These are phyloP conservation scores for Bacidia gigantensis DNA, from an alignment of 495 filamentous ascomycete species.

Conservation along the genomic window DNA sequence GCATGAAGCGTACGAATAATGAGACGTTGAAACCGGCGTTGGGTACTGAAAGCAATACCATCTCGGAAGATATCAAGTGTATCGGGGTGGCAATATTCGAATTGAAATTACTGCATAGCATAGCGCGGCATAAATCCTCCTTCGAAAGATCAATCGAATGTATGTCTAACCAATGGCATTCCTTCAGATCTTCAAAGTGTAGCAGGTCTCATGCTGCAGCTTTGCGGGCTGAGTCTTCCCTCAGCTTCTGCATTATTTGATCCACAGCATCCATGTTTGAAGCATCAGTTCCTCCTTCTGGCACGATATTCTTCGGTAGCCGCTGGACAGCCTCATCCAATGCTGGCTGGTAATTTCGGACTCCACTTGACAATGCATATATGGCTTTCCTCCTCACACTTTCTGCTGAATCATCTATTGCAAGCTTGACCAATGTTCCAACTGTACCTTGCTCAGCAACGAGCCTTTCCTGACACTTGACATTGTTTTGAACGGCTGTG, in stretches of 20 bases:
- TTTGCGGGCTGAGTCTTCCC: slow-evolving; percentile 30
- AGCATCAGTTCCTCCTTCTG: slow-evolving; percentile 50
- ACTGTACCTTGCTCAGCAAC: slow-evolving; percentile 53
- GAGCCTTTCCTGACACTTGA: slow-evolving; percentile 64
- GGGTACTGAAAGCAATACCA: not conserved
- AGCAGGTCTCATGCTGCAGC: slow-evolving; percentile 3
- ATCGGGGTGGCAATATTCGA: not conserved
- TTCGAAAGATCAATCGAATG: not conserved
- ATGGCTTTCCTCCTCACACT: slow-evolving; percentile 74
- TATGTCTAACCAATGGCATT: not conserved
- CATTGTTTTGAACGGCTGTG: slow-evolving; percentile 93
- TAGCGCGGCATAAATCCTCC: too few species aligned
- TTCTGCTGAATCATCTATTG: slow-evolving; percentile 42
- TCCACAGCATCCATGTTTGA: slow-evolving; percentile 77
- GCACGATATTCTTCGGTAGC: slow-evolving; percentile 47
- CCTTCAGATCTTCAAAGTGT: not conserved
- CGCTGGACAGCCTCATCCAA: slow-evolving; percentile 47
- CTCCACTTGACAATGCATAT: slow-evolving; percentile 68
- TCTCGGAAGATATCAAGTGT: not conserved
- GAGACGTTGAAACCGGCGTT: not conserved
- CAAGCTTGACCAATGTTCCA: slow-evolving; percentile 50
- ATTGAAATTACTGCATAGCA: too few species aligned
- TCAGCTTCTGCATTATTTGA: slow-evolving; percentile 52
- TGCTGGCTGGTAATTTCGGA: slow-evolving; percentile 76
- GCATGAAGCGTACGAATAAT: not conserved